These are phyloP conservation scores for Trichoderma virens DNA, from an alignment of 495 filamentous ascomycete genomes.

Conservation along the genomic window DNA sequence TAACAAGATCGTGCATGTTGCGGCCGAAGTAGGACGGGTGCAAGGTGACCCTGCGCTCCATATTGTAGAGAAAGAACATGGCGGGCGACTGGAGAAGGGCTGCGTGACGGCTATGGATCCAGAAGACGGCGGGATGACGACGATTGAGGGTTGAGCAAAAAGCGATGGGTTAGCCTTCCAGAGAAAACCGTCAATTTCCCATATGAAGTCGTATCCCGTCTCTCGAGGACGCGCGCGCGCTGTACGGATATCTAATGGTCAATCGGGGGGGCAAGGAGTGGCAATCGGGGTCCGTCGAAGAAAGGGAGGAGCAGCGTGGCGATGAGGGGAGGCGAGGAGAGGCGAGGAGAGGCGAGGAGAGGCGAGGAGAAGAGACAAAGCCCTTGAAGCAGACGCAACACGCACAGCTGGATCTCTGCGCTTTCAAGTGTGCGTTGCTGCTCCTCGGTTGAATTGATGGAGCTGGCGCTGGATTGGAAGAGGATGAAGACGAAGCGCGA, in stretches of 20 bases:
- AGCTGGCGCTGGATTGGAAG: slow-evolving; percentile 1
- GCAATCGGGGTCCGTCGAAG: not conserved
- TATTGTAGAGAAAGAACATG: slow-evolving; percentile 97
- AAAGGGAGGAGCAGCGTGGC: not conserved
- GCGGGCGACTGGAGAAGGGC: slow-evolving; percentile 15
- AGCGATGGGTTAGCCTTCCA: not conserved
- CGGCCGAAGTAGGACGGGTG: slow-evolving; percentile 95
- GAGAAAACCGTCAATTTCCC: not conserved
- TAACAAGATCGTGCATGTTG: slow-evolving; percentile 82
- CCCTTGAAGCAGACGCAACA: not conserved
- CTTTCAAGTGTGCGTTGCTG: slow-evolving; percentile 1
- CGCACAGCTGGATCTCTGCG: slow-evolving; percentile 1
- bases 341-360: not conserved
- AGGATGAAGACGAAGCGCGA: slow-evolving; percentile 11
- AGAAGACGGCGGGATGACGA: not conserved
- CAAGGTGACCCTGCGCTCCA: slow-evolving; percentile 85
- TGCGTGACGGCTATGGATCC: not conserved
- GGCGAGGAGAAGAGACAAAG: not conserved
- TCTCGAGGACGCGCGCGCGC: not conserved
- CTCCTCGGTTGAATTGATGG: not conserved
- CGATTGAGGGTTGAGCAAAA: not conserved
- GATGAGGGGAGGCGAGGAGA: not conserved
- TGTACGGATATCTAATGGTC: not conserved
- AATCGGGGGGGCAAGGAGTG: not conserved
- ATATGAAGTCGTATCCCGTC: not conserved